These are phyloP conservation scores for Mytilinidion resinicola DNA, from an alignment of 495 filamentous ascomycete genomes.

Conservation along the genomic window DNA sequence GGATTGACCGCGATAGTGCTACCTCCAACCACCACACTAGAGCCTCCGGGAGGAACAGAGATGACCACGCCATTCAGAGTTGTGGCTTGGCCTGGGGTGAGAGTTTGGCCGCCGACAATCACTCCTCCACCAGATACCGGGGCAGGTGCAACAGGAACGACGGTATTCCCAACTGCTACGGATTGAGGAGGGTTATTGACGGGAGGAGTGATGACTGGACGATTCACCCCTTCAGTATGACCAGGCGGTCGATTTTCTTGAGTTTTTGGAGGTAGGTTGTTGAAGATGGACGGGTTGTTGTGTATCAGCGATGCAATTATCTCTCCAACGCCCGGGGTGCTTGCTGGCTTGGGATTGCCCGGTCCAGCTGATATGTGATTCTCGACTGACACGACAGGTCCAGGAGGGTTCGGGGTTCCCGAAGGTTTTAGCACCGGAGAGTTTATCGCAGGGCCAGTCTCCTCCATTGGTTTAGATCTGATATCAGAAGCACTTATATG, in stretches of 20 bases:
- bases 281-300: neutral
- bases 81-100: constrained; percentile 14
- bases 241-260: neutral
- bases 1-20: constrained; percentile 17
- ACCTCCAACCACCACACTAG: constrained; percentile 17
- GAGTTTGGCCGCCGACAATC: constrained; percentile 14
- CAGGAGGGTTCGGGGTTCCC: no score
- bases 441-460: no score
- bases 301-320: constrained; percentile 6
- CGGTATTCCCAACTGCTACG: constrained; percentile 13
- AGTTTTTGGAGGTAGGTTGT: neutral
- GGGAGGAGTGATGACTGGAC: constrained; percentile 1
- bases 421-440: no score
- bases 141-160: neutral
- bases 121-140: constrained; percentile 2
- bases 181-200: constrained; percentile 1
- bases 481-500: neutral
- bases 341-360: neutral
- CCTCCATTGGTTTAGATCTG: no score
- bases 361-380: neutral
- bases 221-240: neutral
- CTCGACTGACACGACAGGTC: neutral
- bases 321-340: constrained; percentile 3
- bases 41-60: constrained; percentile 7
- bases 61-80: constrained; percentile 14